Evolutionary conservation across 768 basidiomycete species (phyloP).

Genomic region (Macrolepiota albuminosa): DNA sequence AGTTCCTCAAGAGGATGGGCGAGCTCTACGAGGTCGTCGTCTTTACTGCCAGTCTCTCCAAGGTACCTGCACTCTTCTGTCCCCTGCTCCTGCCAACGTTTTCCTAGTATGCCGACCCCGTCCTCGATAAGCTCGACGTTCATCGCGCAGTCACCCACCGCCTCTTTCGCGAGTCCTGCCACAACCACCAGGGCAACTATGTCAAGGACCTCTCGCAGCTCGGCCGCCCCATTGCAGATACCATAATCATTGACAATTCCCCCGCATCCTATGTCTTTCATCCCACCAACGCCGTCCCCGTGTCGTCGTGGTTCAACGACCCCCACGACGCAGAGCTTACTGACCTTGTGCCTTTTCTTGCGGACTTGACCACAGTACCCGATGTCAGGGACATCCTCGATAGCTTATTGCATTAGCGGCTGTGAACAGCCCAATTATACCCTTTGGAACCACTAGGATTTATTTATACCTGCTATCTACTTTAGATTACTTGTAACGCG

Average conservation of each 20-base stretch:
- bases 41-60: conserved; percentile 96
- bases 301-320: conserved; percentile 99
- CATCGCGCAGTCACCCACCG: conserved; percentile 90
- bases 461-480: no score
- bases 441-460: no score
- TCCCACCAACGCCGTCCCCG: conserved; percentile 96
- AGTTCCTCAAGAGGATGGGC: conserved; percentile 95
- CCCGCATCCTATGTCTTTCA: conserved; percentile 99
- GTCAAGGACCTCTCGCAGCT: conserved; percentile 99
- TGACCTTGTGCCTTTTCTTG: conserved; percentile 90
- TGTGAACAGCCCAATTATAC: no score
- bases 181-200: conserved; percentile 98
- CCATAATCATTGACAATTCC: conserved; percentile 98
- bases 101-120: conserved; percentile 87
- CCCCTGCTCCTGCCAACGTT: background rate
- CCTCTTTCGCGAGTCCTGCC: conserved; percentile 95
- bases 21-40: conserved; percentile 97
- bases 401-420: conserved; percentile 20
- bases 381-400: conserved; percentile 88
- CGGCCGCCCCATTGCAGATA: conserved; percentile 87
- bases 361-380: conserved; percentile 76
- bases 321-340: conserved; percentile 97
- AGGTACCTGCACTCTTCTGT: conserved; percentile 46
- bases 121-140: conserved; percentile 92
- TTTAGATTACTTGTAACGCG: no score